Evolutionary conservation across 192 early-diverging fungal genomes (phyloP).

Genomic region (Funneliformis geosporum): DNA sequence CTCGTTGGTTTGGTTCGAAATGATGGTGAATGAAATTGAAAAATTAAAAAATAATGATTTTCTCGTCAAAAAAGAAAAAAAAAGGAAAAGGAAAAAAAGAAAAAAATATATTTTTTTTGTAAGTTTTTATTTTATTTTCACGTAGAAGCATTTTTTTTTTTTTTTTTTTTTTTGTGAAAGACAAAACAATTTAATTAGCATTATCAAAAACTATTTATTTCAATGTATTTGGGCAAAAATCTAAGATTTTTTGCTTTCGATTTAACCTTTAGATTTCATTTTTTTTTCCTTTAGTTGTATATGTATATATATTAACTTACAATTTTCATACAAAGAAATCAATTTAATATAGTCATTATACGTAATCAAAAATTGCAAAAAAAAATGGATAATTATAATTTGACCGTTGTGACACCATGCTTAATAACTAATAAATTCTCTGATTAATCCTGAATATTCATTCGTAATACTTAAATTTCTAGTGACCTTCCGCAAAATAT

Average conservation of each 20-base stretch:
- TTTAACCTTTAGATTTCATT: background rate
- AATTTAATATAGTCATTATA: too few species aligned
- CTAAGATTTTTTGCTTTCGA: background rate
- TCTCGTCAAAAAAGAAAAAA: too few species aligned
- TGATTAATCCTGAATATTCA: too few species aligned
- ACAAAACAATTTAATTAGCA: background rate
- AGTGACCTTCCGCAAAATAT: too few species aligned
- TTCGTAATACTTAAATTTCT: too few species aligned
- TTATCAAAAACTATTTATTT: background rate
- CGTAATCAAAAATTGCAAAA: too few species aligned
- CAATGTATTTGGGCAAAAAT: background rate
- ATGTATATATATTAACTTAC: background rate
- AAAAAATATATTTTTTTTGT: background rate
- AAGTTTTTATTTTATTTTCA: too few species aligned
- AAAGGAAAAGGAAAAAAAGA: background rate
- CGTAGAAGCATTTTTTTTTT: background rate
- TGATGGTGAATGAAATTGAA: background rate
- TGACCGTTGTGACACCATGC: too few species aligned
- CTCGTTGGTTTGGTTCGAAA: constrained; percentile 63
- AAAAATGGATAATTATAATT: too few species aligned
- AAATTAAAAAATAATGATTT: background rate
- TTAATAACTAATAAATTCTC: too few species aligned
- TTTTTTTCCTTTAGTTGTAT: background rate
- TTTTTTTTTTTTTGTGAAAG: too few species aligned
- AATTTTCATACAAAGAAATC: too few species aligned